Evolutionary conservation across 78 protist genomes (phyloP).

Genomic region (Dictyostelium discoideum): DNA sequence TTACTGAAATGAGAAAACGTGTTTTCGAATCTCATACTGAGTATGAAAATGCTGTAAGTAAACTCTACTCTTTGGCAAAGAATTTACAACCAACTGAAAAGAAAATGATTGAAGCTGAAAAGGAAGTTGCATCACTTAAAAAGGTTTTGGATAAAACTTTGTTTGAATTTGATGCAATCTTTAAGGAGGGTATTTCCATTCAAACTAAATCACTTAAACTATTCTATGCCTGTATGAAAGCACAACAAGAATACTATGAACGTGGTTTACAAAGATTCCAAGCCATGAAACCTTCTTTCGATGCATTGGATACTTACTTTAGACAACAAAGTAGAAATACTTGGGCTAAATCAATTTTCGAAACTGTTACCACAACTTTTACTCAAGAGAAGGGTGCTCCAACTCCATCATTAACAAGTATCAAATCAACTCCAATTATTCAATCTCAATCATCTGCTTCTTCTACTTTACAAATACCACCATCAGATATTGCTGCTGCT

Average conservation of each 20-base stretch:
- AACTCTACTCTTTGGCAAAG: conserved; percentile 56
- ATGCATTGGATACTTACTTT: conserved; percentile 40
- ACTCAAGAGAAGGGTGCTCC: not conserved
- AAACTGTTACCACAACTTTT: conserved; percentile 2
- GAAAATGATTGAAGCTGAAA: conserved; percentile 60
- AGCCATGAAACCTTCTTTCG: conserved; percentile 56
- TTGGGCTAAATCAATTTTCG: conserved; percentile 37
- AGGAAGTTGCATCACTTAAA: conserved; percentile 33
- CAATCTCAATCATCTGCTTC: not conserved
- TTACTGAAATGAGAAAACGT: conserved; percentile 58
- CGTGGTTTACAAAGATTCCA: conserved; percentile 70
- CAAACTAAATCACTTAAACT: conserved; percentile 51
- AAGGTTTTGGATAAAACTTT: conserved; percentile 15
- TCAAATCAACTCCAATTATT: not conserved
- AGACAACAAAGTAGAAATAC: conserved; percentile 32
- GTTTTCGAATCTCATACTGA: conserved; percentile 52
- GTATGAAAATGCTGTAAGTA: conserved; percentile 26
- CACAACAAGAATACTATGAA: conserved; percentile 76
- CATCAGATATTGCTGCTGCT: not conserved
- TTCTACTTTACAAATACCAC: not conserved
- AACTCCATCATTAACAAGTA: not conserved
- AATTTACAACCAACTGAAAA: conserved; percentile 60
- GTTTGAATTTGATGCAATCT: conserved; percentile 44
- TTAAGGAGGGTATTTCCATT: conserved; percentile 41
- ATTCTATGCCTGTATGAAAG: conserved; percentile 66